phyloP scores from a whole-genome alignment of 352 stramenopile genomes.

The Pythium rishiriense region DNA sequence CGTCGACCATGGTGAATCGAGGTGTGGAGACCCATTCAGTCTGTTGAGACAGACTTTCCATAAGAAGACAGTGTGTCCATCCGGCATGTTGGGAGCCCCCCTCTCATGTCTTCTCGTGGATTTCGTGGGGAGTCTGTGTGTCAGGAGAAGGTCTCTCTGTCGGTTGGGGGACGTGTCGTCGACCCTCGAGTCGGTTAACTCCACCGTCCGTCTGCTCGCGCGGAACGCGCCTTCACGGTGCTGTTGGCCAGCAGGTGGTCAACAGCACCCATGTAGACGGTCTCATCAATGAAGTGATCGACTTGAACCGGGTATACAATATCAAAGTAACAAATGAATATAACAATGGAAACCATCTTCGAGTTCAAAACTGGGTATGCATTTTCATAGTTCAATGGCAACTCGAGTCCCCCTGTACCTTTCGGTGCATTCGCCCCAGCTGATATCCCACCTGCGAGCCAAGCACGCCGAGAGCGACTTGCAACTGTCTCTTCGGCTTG shows the following conservation, averaged over 20 bases:
- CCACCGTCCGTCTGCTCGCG: neutral
- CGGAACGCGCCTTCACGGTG: neutral
- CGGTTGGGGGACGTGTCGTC: too few relatives aligned
- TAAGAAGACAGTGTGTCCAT: too few relatives aligned
- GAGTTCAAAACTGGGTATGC: too few relatives aligned
- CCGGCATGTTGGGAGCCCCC: too few relatives aligned
- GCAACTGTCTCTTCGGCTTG: neutral
- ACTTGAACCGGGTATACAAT: neutral
- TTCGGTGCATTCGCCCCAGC: neutral
- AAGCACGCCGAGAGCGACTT: neutral
- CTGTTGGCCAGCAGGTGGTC: neutral
- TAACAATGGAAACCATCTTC: too few relatives aligned
- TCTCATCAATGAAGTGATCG: neutral
- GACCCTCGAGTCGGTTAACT: neutral
- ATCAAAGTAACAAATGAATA: neutral
- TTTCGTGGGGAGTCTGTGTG: too few relatives aligned
- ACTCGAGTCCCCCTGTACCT: neutral
- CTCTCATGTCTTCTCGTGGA: too few relatives aligned
- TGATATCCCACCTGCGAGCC: neutral
- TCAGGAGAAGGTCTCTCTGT: too few relatives aligned
- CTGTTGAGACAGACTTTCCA: too few relatives aligned
- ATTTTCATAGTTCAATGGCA: neutral
- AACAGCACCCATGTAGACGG: neutral
- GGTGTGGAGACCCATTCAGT: too few relatives aligned
- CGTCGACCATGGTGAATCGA: too few relatives aligned